These are phyloP conservation scores for Carnegiea gigantea DNA, from an alignment of 179 eudicot species.

Conservation along the genomic window DNA sequence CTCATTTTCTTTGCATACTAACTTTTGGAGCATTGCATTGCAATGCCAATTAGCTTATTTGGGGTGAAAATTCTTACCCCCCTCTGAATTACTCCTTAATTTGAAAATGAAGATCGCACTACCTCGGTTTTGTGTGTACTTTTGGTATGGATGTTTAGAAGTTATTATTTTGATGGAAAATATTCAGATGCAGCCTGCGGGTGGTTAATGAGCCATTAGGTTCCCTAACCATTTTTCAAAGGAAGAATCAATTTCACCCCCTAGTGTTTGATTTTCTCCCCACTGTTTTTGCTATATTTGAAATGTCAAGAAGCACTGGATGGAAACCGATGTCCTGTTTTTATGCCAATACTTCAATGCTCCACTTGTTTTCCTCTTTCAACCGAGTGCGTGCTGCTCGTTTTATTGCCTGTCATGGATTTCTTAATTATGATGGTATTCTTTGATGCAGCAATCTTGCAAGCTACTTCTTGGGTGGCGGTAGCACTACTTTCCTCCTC, in stretches of 20 bases:
- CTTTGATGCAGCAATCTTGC: slow-evolving; percentile 69
- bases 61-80: background rate
- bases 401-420: background rate
- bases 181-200: background rate
- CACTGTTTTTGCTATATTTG: background rate
- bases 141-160: background rate
- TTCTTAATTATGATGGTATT: slow-evolving; percentile 6
- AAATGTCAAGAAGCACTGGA: background rate
- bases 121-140: background rate
- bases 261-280: background rate
- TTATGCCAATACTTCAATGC: background rate
- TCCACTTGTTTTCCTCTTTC: background rate
- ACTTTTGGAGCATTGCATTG: background rate
- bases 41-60: background rate
- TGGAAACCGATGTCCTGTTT: background rate
- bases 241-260: background rate
- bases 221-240: background rate
- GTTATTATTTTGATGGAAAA: background rate
- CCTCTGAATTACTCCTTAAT: background rate
- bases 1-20: background rate
- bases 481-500: slow-evolving; percentile 57
- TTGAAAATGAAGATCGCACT: background rate
- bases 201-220: background rate
- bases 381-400: background rate
- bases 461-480: slow-evolving; percentile 80